A percentile compares a stretch with the other conserved stretches of the same genome.
phyloP scores from a whole-genome alignment of 768 basidiomycete species.

The Amanita thiersii region DNA sequence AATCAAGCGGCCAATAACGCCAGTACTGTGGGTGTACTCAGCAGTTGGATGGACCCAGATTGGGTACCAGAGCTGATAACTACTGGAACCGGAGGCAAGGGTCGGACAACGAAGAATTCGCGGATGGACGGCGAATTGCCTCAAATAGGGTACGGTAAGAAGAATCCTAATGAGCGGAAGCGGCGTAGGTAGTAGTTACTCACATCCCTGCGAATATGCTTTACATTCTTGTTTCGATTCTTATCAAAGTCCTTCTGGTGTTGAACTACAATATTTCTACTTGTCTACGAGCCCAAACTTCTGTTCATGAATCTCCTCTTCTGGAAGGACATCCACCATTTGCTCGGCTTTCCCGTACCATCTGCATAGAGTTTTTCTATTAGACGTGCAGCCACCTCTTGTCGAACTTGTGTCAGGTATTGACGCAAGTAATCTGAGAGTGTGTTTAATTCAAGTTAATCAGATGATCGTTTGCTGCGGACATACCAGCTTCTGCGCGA shows the following conservation, averaged over 20 bases:
- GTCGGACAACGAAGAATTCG: conserved; percentile 41
- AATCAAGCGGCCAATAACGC: conserved; percentile 38
- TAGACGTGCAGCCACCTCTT: conserved; percentile 83
- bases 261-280: conserved; percentile 14
- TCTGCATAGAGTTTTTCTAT: conserved; percentile 88
- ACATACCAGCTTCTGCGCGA: conserved; percentile 72
- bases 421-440: conserved; percentile 75
- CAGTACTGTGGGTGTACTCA: conserved; percentile 39
- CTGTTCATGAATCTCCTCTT: conserved; percentile 96
- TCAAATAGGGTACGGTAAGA: conserved; percentile 76
- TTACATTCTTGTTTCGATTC: conserved; percentile 3
- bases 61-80: conserved; percentile 81
- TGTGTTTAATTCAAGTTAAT: conserved; percentile 6
- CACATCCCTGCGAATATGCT: not conserved
- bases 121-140: conserved; percentile 67
- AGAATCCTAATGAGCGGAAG: conserved; percentile 82
- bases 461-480: too few relatives aligned
- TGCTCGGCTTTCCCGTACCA: conserved; percentile 91
- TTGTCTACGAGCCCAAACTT: conserved; percentile 58
- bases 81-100: conserved; percentile 63
- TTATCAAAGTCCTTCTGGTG: conserved; percentile 8
- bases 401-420: conserved; percentile 88
- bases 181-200: conserved; percentile 39
- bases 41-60: conserved; percentile 94
- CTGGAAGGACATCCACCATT: conserved; percentile 99